Conservation (phyloP, 495 filamentous ascomycete species). For the Acidiella bohemica region DNA sequence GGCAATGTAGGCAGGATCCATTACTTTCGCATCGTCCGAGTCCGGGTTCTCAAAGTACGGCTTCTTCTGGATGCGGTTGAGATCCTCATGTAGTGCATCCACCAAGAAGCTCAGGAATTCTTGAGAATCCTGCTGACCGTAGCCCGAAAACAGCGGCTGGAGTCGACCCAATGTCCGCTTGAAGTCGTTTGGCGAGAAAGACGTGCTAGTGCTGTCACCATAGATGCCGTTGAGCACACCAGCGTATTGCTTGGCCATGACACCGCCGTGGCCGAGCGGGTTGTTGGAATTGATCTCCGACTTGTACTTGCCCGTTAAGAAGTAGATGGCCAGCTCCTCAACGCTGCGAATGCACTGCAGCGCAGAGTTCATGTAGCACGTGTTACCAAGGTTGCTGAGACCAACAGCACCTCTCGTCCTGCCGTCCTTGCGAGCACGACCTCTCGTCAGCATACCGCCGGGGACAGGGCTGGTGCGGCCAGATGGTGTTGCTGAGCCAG, state of each 20-base stretch:
- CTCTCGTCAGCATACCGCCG: constrained; percentile 43
- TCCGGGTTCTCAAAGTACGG: constrained; percentile 97
- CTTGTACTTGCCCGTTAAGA: constrained; percentile 58
- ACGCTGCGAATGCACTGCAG: constrained; percentile 85
- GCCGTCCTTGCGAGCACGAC: constrained; percentile 50
- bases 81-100: constrained; percentile 86
- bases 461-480: constrained; percentile 54
- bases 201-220: constrained; percentile 41
- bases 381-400: constrained; percentile 83
- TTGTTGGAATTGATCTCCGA: constrained; percentile 72
- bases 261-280: constrained; percentile 66
- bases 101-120: constrained; percentile 95
- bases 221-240: constrained; percentile 62
- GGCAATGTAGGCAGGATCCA: constrained; percentile 58
- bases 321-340: constrained; percentile 83
- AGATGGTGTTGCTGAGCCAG: constrained; percentile 26
- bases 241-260: constrained; percentile 70
- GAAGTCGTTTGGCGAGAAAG: constrained; percentile 60
- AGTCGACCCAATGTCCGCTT: constrained; percentile 68
- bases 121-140: constrained; percentile 92
- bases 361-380: constrained; percentile 98
- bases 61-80: constrained; percentile 88
- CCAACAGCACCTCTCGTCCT: constrained; percentile 62
- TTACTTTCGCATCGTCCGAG: constrained; percentile 91
- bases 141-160: constrained; percentile 78